phyloP scores from a whole-genome alignment of 768 basidiomycete species.

The Rhodotorula sphaerocarpa region DNA sequence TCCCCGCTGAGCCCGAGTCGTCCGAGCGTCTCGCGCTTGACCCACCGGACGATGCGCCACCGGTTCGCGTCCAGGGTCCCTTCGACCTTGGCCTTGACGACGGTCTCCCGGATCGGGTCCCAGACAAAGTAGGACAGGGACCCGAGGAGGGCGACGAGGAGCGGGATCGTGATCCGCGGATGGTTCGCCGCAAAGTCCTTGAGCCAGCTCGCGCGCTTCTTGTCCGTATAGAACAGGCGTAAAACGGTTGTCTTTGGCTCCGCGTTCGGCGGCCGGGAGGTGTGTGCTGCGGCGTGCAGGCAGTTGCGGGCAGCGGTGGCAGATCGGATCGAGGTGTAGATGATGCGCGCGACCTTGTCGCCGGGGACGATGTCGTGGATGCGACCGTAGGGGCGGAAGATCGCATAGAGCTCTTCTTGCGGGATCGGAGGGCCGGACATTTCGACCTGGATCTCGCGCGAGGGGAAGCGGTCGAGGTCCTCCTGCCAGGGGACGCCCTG shows the following conservation, averaged over 20 bases:
- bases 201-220: constrained; percentile 52
- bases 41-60: constrained; percentile 67
- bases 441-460: constrained; percentile 60
- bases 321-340: constrained; percentile 57
- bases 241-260: constrained; percentile 17
- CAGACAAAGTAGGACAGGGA: constrained; percentile 88
- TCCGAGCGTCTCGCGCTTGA: constrained; percentile 57
- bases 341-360: constrained; percentile 56
- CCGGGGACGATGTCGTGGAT: constrained; percentile 59
- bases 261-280: neutral
- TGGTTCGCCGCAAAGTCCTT: constrained; percentile 77
- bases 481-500: constrained; percentile 64
- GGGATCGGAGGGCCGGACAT: constrained; percentile 7
- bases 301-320: constrained; percentile 78
- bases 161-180: constrained; percentile 71
- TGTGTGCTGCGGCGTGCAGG: constrained; percentile 54
- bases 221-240: constrained; percentile 40
- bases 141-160: constrained; percentile 79
- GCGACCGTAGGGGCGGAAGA: constrained; percentile 69
- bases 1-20: constrained; percentile 40
- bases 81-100: constrained; percentile 70
- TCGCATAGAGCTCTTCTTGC: constrained; percentile 54
- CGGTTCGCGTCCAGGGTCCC: constrained; percentile 73
- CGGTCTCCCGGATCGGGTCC: constrained; percentile 78
- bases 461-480: constrained; percentile 80